phyloP scores from a whole-genome alignment of 495 filamentous ascomycete genomes.

The Aspergillus carlsbadensis region DNA sequence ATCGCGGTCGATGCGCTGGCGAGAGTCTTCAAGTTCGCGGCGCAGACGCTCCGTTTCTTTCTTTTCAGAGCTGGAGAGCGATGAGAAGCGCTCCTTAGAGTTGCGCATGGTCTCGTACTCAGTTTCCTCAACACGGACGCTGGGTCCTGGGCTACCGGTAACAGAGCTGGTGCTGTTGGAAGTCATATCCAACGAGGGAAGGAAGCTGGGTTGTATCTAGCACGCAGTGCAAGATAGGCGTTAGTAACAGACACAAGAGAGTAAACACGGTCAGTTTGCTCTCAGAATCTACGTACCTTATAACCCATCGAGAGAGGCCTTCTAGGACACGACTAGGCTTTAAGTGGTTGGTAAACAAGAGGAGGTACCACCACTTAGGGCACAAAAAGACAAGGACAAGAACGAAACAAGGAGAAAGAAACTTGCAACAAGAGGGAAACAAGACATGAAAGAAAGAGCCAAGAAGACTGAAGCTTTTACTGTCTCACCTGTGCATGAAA shows the following conservation, averaged over 20 bases:
- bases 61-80: neutral
- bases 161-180: neutral
- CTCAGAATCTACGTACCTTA: neutral
- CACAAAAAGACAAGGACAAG: no score
- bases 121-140: neutral
- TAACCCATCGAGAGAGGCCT: neutral
- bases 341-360: no score
- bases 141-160: neutral
- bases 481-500: no score
- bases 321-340: neutral
- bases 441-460: neutral
- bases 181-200: neutral
- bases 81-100: neutral
- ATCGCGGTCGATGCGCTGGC: slow-evolving; percentile 6
- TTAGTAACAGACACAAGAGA: neutral
- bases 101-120: neutral
- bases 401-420: neutral
- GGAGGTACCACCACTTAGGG: no score
- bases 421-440: neutral
- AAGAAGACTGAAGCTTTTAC: no score
- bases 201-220: neutral
- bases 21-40: slow-evolving; percentile 5
- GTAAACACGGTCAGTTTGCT: neutral
- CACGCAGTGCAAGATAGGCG: neutral
- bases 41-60: neutral